These are phyloP conservation scores for Phialemoniopsis sp. DNA, from an alignment of 2,329 filamentous ascomycete genomes.

Conservation along the genomic window DNA sequence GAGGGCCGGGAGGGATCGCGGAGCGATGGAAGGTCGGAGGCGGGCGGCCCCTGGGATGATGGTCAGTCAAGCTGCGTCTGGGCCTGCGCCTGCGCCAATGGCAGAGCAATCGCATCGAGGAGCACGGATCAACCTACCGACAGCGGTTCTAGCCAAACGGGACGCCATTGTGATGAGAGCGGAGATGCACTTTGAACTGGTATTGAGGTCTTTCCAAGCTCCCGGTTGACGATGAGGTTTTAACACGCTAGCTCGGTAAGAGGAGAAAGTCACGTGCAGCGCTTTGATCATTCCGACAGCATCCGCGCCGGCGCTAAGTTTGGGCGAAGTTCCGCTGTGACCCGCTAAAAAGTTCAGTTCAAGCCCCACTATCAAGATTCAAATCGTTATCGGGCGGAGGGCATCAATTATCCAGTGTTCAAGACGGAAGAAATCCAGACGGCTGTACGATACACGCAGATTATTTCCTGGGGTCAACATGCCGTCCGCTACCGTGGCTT, in stretches of 20 bases:
- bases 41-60: slow-evolving; percentile 75
- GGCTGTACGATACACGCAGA: no score
- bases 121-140: slow-evolving; percentile 64
- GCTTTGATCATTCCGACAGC: neutral
- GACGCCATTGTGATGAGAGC: slow-evolving; percentile 84
- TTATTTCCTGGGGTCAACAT: slow-evolving; percentile 12
- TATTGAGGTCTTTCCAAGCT: slow-evolving; percentile 40
- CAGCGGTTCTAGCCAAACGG: slow-evolving; percentile 90
- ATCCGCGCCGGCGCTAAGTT: no score
- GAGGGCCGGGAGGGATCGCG: slow-evolving; percentile 70
- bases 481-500: slow-evolving; percentile 16
- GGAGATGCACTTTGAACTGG: slow-evolving; percentile 45
- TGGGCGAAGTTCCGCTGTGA: no score
- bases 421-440: no score
- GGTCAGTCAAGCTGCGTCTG: slow-evolving; percentile 16
- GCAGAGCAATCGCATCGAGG: neutral
- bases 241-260: slow-evolving; percentile 39
- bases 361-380: neutral
- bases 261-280: slow-evolving; percentile 27
- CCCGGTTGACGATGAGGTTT: slow-evolving; percentile 37
- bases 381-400: neutral
- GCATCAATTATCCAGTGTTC: no score
- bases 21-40: slow-evolving; percentile 76
- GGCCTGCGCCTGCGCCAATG: slow-evolving; percentile 3
- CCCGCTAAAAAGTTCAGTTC: neutral